Evolutionary conservation across 257 asterid species (phyloP), one percentile per base, ranked within the genome.

Genomic region (Verbascum thapsus): DNA sequence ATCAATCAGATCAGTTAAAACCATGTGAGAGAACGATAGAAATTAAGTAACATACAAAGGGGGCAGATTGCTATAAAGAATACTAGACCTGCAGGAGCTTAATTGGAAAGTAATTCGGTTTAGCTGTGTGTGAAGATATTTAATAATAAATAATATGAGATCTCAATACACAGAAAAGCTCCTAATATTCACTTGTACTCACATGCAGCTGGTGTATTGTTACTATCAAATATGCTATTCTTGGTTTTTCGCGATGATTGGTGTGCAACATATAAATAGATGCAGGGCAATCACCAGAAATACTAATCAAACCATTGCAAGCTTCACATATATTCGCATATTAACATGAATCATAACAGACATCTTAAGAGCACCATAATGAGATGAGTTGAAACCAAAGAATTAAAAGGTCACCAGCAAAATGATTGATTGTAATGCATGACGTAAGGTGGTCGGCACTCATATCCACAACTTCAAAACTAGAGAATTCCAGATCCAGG

Each of bases 401-500:
- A 12, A 63, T 20, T 26, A 40, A 30, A 10, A 23, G 12, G 26
- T 16, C 32, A 32, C 6, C 45, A 34, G 52, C 37, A 26, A 26
- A 23, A 47, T 20, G 8, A 39, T 53, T 6, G 13, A 54, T n/a
- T 0, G 16, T 13, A 12, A 51, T 17, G 67, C 70, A 66, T 68
- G 68, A 23, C 32, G 50, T 40, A 45, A 7, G 13, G 56, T 34
- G 63, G 44, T 18, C 40, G 8, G 6, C 57, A 67, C 72, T 72
- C 67, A 60, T 77, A 80, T 74, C 85, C 69, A 66, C 58, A 60
- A 65, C 60, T 43, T 13, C 35, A 17, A 40, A 12, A 1, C 12
- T 11, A 49, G 38, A 20, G 10, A 50, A 52, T 3, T 30, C 69
- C 70, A 73, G 77, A 74, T 80, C 82, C 60, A 75, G 72, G 41